Base-by-base conservation (phyloP, 768 basidiomycete species). In the Russula griseocarnosa region DNA sequence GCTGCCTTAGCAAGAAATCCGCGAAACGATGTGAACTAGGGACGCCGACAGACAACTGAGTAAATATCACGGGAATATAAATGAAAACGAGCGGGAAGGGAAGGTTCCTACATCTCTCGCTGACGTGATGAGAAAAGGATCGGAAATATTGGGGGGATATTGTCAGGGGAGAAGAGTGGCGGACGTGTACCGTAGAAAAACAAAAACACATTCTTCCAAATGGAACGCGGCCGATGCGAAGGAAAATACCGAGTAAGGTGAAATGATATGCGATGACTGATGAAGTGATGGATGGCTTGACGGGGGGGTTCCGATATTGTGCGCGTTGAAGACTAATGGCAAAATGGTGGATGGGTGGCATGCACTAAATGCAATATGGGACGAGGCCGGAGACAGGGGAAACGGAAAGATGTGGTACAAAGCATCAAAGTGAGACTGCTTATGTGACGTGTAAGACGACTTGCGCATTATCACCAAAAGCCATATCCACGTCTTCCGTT, bases 401-500 rank as follows among this genome's bases (percentile, higher is more conserved):
- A 57, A 62, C 13, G 26, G 46, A 66, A 22, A 57, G 51, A 28
- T 61, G 36, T 36, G 32, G 22, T 55, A 67, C 47, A 55, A 60
- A 58, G 30, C 28, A 67, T 38, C 22, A 46, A 55, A 58, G 40
- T 18, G 59, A 49, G 34, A 56, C 18, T 26, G 56, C 65, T 85
- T 78, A 92, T 73, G 84, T 86, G 71, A 92, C 90, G 74, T 85
- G 90, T 54, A 92, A 81, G 20, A 85, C 88, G 62, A 92, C 88
- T 75, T 90, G 90, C 84, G n/a, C 87, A 87, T 34, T 87, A 85
- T 67, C 85, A 75, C 94, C 93, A 68, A 96, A 94, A 44, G 94
- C 94, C 84, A 96, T 92, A 69, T 92, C 90, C 40, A 95, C 89
- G 72, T 96, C 94, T 73, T 96, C 94, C 40, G 92, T 93, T 51